Evolutionary conservation across 2,329 filamentous ascomycete species (phyloP).

Genomic region (Fusarium proliferatum): DNA sequence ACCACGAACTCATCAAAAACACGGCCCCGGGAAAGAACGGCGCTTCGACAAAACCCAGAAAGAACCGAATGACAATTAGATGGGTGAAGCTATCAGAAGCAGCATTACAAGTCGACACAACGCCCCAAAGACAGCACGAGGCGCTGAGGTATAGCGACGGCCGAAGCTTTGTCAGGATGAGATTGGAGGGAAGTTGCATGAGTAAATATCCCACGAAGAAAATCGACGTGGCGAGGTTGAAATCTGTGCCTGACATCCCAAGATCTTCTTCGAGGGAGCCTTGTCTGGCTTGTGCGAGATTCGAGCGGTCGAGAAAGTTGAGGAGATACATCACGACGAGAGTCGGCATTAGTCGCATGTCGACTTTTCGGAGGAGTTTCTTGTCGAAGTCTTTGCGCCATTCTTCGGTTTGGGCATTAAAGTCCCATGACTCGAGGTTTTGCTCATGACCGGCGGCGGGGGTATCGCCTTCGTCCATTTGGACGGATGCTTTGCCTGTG

Average conservation of each 20-base stretch:
- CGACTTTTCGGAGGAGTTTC: slow-evolving; percentile 61
- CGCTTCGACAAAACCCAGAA: slow-evolving; percentile 57
- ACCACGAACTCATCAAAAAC: slow-evolving; percentile 60
- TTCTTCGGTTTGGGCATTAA: slow-evolving; percentile 23
- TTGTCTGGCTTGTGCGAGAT: slow-evolving; percentile 65
- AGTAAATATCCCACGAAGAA: slow-evolving; percentile 72
- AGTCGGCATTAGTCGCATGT: slow-evolving; percentile 62
- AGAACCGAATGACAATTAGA: slow-evolving; percentile 60
- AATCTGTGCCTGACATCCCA: slow-evolving; percentile 65
- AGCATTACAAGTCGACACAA: slow-evolving; percentile 59
- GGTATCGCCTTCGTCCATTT: slow-evolving; percentile 27
- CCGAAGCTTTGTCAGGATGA: slow-evolving; percentile 64
- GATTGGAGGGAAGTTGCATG: slow-evolving; percentile 71
- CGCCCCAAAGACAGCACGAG: slow-evolving; percentile 57
- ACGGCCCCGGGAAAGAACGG: slow-evolving; percentile 63
- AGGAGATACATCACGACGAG: slow-evolving; percentile 67
- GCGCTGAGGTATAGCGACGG: slow-evolving; percentile 65
- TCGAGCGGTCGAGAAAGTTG: slow-evolving; percentile 65
- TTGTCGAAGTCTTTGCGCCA: slow-evolving; percentile 42
- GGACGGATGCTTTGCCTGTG: slow-evolving; percentile 16
- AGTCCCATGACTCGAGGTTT: slow-evolving; percentile 20
- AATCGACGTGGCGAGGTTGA: slow-evolving; percentile 67
- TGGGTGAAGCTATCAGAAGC: slow-evolving; percentile 55
- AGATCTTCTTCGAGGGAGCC: slow-evolving; percentile 65
- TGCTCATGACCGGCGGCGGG: neutral